These are phyloP conservation scores for Rhodotorula glutinis DNA, from an alignment of 1,284 basidiomycete species.

Conservation along the genomic window DNA sequence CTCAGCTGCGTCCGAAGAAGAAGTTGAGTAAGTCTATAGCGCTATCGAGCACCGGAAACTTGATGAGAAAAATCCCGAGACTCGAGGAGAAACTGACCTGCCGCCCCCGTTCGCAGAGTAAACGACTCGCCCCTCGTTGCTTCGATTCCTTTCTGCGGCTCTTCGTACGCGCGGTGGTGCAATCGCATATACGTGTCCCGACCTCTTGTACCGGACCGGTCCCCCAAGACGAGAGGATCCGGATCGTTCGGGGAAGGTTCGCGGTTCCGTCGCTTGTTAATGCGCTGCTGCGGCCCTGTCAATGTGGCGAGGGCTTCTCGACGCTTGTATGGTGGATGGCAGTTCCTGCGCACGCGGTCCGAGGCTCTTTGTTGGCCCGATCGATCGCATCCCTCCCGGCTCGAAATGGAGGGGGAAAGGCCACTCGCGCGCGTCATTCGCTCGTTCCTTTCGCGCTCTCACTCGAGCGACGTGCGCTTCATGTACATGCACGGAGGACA, in stretches of 20 bases:
- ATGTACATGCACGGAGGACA: too few relatives aligned
- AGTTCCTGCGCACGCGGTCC: background rate
- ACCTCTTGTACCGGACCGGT: background rate
- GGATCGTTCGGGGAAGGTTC: background rate
- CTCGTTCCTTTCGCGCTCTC: too few relatives aligned
- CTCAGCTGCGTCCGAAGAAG: constrained; percentile 93
- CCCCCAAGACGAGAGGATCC: background rate
- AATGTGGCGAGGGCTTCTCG: too few relatives aligned
- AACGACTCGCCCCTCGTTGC: constrained; percentile 4
- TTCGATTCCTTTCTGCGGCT: background rate
- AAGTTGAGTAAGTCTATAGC: constrained; percentile 61
- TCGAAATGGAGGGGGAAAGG: too few relatives aligned
- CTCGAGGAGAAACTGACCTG: background rate
- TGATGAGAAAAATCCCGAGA: background rate
- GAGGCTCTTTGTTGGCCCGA: too few relatives aligned
- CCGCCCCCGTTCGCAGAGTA: background rate
- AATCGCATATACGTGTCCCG: constrained; percentile 1
- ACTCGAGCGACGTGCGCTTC: too few relatives aligned
- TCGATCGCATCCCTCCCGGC: too few relatives aligned
- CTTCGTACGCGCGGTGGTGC: background rate
- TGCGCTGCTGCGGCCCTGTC: too few relatives aligned
- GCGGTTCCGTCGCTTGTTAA: too few relatives aligned
- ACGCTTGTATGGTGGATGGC: background rate
- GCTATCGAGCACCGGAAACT: background rate
- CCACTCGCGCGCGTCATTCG: too few relatives aligned